A percentile compares a stretch with the other conserved stretches of the same genome.
These are phyloP conservation scores for Fomitopsis serialis DNA, from an alignment of 768 basidiomycete species.

Conservation along the genomic window DNA sequence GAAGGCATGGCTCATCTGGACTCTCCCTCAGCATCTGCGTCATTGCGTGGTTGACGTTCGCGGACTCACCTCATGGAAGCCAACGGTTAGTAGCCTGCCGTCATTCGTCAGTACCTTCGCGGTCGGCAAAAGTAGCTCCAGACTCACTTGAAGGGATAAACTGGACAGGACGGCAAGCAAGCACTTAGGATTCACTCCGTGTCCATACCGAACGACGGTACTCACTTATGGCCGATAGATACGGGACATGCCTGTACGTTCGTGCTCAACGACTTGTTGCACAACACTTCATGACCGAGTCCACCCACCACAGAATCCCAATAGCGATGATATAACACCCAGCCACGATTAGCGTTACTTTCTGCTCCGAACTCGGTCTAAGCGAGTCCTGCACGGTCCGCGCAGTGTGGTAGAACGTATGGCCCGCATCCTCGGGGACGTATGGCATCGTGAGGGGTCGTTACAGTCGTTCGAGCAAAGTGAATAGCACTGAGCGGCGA, in stretches of 20 bases:
- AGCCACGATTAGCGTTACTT: conserved; percentile 74
- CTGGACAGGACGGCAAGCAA: conserved; percentile 31
- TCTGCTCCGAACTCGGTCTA: conserved; percentile 68
- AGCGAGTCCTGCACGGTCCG: conserved; percentile 28
- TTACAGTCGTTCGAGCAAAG: neutral
- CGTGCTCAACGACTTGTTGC: neutral
- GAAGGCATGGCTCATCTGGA: conserved; percentile 82
- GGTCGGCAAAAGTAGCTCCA: neutral
- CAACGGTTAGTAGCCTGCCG: conserved; percentile 71
- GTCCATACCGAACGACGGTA: conserved; percentile 10
- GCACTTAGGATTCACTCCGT: no score
- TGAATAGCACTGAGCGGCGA: no score
- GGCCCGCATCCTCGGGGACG: conserved; percentile 9
- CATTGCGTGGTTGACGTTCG: neutral
- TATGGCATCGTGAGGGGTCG: conserved; percentile 12
- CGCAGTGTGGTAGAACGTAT: conserved; percentile 20
- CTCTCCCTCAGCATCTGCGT: neutral
- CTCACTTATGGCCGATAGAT: conserved; percentile 69
- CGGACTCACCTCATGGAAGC: conserved; percentile 72
- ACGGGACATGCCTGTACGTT: conserved; percentile 65
- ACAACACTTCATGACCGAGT: neutral
- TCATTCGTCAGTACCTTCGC: neutral
- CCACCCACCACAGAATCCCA: conserved; percentile 70
- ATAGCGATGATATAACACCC: conserved; percentile 70
- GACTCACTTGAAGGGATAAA: conserved; percentile 88